phyloP scores from a whole-genome alignment of 352 stramenopile species.

The Aphanomyces euteiches region DNA sequence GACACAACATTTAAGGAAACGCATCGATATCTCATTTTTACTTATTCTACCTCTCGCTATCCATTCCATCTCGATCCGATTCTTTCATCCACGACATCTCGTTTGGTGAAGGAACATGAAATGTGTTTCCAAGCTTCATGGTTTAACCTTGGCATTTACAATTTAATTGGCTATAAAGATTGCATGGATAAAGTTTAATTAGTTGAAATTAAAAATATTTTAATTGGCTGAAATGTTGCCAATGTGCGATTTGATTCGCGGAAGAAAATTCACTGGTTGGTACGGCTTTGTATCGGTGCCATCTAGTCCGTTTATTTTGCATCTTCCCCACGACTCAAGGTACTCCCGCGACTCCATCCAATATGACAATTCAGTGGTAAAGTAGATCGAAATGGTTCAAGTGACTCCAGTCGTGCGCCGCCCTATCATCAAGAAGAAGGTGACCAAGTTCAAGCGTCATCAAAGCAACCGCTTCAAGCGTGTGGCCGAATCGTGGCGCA shows the following conservation, averaged over 20 bases:
- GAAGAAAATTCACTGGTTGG: conserved; percentile 10
- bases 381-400: conserved; percentile 63
- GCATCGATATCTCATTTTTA: no score
- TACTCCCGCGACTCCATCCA: background rate
- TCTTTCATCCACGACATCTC: no score
- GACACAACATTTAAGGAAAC: no score
- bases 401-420: conserved; percentile 84
- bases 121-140: no score
- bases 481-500: conserved; percentile 95
- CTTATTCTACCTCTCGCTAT: no score
- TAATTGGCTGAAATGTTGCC: background rate
- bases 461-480: conserved; percentile 98
- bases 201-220: conserved; percentile 1
- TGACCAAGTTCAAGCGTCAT: conserved; percentile 99
- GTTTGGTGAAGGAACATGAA: no score
- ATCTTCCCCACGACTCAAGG: conserved; percentile 19
- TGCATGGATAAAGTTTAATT: background rate
- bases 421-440: conserved; percentile 99
- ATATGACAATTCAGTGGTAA: background rate
- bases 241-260: conserved; percentile 9
- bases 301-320: conserved; percentile 13
- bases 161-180: conserved; percentile 4
- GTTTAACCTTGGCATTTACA: background rate
- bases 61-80: no score
- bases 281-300: background rate